These are phyloP conservation scores for Leishmania gerbilli DNA, from an alignment of 208 protist genomes.

Conservation along the genomic window DNA sequence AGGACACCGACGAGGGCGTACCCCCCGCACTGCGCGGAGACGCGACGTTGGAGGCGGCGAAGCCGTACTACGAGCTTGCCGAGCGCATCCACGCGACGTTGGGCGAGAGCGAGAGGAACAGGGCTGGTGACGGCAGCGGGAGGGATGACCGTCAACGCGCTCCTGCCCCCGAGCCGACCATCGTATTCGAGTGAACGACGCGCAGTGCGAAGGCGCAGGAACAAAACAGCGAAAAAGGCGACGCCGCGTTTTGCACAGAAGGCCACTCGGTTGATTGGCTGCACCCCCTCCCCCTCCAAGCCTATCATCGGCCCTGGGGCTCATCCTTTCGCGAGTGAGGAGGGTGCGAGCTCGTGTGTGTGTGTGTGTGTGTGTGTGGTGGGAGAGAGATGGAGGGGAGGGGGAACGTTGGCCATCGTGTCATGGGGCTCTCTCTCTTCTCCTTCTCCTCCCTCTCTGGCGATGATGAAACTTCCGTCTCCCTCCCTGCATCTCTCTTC, in stretches of 20 bases:
- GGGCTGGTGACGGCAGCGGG: background rate
- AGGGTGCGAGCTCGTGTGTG: background rate
- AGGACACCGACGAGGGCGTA: slow-evolving; percentile 90
- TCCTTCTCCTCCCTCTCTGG: background rate
- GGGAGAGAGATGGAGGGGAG: background rate
- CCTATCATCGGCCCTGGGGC: background rate
- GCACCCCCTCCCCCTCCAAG: background rate
- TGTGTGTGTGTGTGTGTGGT: too few species aligned
- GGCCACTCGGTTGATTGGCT: background rate
- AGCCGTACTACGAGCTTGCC: slow-evolving; percentile 85
- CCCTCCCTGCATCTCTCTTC: background rate
- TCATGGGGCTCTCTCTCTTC: background rate
- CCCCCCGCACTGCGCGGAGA: slow-evolving; percentile 91
- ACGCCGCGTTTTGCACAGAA: background rate
- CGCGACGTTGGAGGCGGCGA: slow-evolving; percentile 51
- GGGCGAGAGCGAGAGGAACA: slow-evolving; percentile 4
- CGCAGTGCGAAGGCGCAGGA: background rate
- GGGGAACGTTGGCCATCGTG: background rate
- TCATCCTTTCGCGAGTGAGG: background rate
- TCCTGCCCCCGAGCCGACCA: slow-evolving; percentile 35
- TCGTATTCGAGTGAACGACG: slow-evolving; percentile 41
- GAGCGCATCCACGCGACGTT: slow-evolving; percentile 50
- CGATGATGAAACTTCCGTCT: background rate
- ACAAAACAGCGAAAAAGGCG: background rate
- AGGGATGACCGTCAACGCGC: background rate